These are phyloP conservation scores for Cicer yamashitae DNA, from an alignment of 306 rosid species.

Conservation along the genomic window DNA sequence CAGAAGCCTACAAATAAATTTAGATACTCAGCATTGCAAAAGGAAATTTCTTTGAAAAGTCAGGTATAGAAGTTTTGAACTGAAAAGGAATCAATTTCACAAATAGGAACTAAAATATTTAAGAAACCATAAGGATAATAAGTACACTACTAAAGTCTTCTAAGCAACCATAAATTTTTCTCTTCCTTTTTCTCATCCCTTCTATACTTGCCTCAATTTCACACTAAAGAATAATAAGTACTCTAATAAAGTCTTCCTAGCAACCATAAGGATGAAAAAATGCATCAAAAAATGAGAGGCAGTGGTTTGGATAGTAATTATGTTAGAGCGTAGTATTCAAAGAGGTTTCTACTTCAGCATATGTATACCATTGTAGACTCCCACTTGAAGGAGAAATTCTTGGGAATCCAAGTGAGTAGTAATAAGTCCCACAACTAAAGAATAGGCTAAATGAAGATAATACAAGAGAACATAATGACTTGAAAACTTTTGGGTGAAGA, in stretches of 20 bases:
- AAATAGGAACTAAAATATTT: not conserved
- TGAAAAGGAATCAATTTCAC: conserved; percentile 3
- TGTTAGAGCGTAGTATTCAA: not conserved
- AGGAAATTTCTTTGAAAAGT: conserved; percentile 17
- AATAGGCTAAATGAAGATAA: not conserved
- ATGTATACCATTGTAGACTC: not conserved
- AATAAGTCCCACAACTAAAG: not conserved
- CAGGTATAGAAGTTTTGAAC: conserved; percentile 14
- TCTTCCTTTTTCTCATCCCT: too few species aligned
- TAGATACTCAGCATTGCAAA: conserved; percentile 38
- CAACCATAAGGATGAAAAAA: not conserved
- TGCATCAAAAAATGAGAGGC: not conserved
- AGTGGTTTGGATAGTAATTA: not conserved
- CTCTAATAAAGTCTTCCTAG: not conserved
- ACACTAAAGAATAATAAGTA: too few species aligned
- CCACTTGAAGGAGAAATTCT: not conserved
- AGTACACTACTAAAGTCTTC: not conserved
- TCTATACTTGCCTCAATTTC: too few species aligned
- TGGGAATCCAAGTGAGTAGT: not conserved
- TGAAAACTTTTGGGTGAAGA: too few species aligned
- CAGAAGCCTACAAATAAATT: conserved; percentile 78
- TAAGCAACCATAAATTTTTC: not conserved
- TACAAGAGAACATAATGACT: too few species aligned
- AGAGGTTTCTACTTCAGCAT: not conserved
- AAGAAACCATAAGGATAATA: not conserved